These are phyloP conservation scores for Hortiboletus rubellus DNA, from an alignment of 1,284 basidiomycete genomes.

Conservation along the genomic window DNA sequence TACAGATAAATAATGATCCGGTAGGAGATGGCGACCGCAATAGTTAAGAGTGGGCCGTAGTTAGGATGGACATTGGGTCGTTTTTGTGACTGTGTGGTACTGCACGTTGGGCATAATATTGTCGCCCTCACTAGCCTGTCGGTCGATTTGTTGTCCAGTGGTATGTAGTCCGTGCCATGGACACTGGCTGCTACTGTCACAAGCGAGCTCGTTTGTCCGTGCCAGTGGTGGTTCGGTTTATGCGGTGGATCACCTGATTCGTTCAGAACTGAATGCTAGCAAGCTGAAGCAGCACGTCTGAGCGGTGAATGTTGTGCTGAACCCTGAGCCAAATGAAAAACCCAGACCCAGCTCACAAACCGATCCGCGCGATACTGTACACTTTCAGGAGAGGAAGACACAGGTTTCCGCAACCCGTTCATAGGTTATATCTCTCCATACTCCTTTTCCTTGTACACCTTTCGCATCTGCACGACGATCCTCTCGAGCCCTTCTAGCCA, in stretches of 20 bases:
- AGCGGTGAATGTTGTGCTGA: background rate
- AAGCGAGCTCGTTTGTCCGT: background rate
- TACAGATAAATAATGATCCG: background rate
- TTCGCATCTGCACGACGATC: constrained; percentile 71
- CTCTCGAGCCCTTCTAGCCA: constrained; percentile 69
- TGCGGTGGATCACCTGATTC: background rate
- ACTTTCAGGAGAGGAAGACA: background rate
- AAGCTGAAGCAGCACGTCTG: background rate
- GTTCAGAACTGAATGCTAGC: background rate
- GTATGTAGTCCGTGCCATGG: background rate
- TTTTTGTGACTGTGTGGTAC: background rate
- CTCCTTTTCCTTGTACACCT: constrained; percentile 61
- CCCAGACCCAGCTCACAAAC: background rate
- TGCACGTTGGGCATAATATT: background rate
- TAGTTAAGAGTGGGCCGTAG: background rate
- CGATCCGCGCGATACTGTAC: background rate
- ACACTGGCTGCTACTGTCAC: background rate
- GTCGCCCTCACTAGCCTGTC: background rate
- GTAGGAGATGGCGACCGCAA: background rate
- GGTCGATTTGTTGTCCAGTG: background rate
- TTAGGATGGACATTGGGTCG: background rate
- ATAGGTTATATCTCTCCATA: constrained; percentile 38
- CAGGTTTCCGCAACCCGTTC: background rate
- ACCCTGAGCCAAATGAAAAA: background rate
- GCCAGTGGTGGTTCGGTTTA: background rate